A percentile compares a stretch with the other conserved stretches of the same genome.
phyloP scores from a whole-genome alignment of 208 protist species.

The Kentomonas sorsogonicus region DNA sequence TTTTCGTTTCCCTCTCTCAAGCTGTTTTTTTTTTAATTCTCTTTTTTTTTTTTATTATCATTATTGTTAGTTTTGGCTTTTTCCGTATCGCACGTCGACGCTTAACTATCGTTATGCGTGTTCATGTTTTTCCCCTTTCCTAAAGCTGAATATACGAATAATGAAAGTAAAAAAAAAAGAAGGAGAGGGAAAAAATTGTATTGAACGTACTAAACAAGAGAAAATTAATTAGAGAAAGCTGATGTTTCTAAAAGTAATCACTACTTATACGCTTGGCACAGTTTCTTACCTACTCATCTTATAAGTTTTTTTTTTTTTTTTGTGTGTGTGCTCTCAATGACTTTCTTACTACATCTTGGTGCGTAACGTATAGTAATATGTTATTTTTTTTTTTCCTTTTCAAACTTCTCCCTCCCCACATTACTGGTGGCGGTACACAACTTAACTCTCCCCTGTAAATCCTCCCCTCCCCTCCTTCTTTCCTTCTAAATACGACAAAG shows the following conservation, averaged over 20 bases:
- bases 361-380: background rate
- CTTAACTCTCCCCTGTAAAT: too few species aligned
- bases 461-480: too few species aligned
- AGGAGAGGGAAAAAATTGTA: slow-evolving; percentile 4
- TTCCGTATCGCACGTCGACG: background rate
- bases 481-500: too few species aligned
- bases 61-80: background rate
- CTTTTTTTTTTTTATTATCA: background rate
- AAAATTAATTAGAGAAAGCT: background rate
- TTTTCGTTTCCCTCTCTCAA: background rate
- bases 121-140: too few species aligned
- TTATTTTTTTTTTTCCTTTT: slow-evolving; percentile 5
- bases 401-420: too few species aligned
- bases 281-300: slow-evolving; percentile 12
- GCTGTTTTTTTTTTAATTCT: slow-evolving; percentile 5
- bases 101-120: too few species aligned
- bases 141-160: background rate
- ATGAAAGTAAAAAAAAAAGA: slow-evolving; percentile 6
- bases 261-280: slow-evolving; percentile 4
- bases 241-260: background rate
- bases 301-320: background rate
- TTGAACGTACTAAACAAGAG: slow-evolving; percentile 7
- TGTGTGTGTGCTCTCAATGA: slow-evolving; percentile 6
- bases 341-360: background rate
- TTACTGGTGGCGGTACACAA: too few species aligned